Conservation (phyloP, 805 yeast species). For the Nakazawaea sp. region DNA sequence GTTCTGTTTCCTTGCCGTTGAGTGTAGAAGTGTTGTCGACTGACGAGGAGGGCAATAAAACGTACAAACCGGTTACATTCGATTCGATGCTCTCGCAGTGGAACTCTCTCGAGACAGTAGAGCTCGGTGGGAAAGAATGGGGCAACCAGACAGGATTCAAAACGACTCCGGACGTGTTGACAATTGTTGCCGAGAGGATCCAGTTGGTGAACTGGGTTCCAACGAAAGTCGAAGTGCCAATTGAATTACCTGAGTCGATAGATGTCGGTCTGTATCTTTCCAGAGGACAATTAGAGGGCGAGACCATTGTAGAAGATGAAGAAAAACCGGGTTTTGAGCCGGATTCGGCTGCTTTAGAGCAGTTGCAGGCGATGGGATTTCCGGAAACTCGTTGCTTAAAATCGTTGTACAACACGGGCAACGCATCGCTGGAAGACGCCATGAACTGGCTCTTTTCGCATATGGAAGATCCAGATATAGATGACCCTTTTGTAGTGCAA, state of each 20-base stretch:
- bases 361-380: conserved; percentile 83
- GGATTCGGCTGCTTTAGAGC: conserved; percentile 44
- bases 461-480: conserved; percentile 78
- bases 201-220: conserved; percentile 89
- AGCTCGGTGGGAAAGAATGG: conserved; percentile 44
- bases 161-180: conserved; percentile 64
- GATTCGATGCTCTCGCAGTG: conserved; percentile 38
- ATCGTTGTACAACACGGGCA: conserved; percentile 72
- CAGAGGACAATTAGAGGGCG: conserved; percentile 33
- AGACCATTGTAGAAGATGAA: conserved; percentile 32
- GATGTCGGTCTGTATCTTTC: conserved; percentile 36
- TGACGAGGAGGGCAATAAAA: conserved; percentile 37
- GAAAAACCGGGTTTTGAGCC: conserved; percentile 29
- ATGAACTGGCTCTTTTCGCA: conserved; percentile 89
- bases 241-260: conserved; percentile 38
- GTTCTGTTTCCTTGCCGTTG: conserved; percentile 58
- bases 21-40: conserved; percentile 29
- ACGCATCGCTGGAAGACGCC: conserved; percentile 57
- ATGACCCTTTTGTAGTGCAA: conserved; percentile 45
- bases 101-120: conserved; percentile 46
- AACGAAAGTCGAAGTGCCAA: conserved; percentile 68
- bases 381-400: conserved; percentile 55
- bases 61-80: conserved; percentile 44
- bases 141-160: conserved; percentile 44
- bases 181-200: conserved; percentile 73